Conservation (phyloP, 805 yeast genomes). For the Yarrowia hollandica region DNA sequence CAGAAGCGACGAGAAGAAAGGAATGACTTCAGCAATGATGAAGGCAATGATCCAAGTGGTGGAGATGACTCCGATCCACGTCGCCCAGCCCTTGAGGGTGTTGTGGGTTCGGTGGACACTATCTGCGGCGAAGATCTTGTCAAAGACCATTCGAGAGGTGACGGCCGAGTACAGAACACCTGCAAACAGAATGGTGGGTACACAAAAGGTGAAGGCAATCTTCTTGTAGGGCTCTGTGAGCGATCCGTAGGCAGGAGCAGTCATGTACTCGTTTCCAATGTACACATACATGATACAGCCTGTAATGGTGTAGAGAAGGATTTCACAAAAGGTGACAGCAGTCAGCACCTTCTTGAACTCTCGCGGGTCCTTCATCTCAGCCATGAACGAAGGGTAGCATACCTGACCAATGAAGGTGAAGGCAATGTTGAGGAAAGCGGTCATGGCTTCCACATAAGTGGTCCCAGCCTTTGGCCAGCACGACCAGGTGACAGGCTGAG, state of each 20-base stretch:
- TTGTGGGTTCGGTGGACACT: slow-evolving; percentile 51
- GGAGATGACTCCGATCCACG: slow-evolving; percentile 51
- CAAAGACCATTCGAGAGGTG: slow-evolving; percentile 54
- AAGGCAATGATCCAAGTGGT: slow-evolving; percentile 55
- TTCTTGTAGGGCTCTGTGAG: slow-evolving; percentile 50
- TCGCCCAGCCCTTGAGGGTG: slow-evolving; percentile 54
- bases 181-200: slow-evolving; percentile 58
- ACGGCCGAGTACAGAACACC: slow-evolving; percentile 59
- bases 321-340: slow-evolving; percentile 53
- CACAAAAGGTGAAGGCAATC: slow-evolving; percentile 59
- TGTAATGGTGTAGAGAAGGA: slow-evolving; percentile 52
- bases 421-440: slow-evolving; percentile 58
- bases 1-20: slow-evolving; percentile 60
- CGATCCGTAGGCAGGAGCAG: slow-evolving; percentile 63
- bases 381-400: slow-evolving; percentile 61
- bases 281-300: slow-evolving; percentile 62
- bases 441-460: slow-evolving; percentile 55
- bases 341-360: slow-evolving; percentile 59
- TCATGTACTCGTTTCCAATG: slow-evolving; percentile 53
- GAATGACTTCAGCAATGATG: slow-evolving; percentile 62
- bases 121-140: slow-evolving; percentile 46
- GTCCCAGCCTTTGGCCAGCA: slow-evolving; percentile 56
- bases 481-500: slow-evolving; percentile 47
- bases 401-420: slow-evolving; percentile 67
- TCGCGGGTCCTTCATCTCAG: slow-evolving; percentile 57